Base-by-base conservation (phyloP, 768 basidiomycete genomes). In the Boletellus sp. region DNA sequence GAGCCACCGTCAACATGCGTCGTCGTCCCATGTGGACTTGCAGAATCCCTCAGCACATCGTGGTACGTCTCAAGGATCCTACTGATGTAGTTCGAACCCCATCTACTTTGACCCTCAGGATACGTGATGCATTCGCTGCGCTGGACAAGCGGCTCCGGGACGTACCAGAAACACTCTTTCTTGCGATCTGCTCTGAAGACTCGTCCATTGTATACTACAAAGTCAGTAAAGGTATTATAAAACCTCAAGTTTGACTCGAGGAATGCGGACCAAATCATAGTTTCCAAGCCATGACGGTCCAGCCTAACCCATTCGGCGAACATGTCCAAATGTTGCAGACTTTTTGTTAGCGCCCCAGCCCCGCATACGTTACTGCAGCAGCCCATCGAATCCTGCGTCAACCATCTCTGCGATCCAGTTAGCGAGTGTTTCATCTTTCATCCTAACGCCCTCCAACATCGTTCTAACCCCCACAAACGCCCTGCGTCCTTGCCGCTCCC, bases 131-230 rank as follows among this genome's bases (percentile, higher is more conserved):
- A 2, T 90, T 89, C 63, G 58, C 65, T 7, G 71, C 70, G 12
- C 69, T 88, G 12, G 67, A 66, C 16, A 31, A 20, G 23, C 50
- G 55, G 32, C 42, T 64, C 2, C 41, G 45, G 12, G 46, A 47
- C 10, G 11, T 47, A 10, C 75, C 76, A 12, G 64, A 72, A 34
- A 73, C 79, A 46, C 66, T 90, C 41, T 85, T 79, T 58, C 65
- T 91, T 26, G 89, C 84, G 12, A 84, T 90, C 48, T 83, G 81
- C 38, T 78, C 84, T 0, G 81, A 86, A 44, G 89, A 91, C 58
- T 83, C 89, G 11, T 90, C 89, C 9, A 84, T 86, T 40, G 89
- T 91, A 45, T 91, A 91, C 66, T 91, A 91, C 69, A 88, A 87
- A 59, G 74, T 91, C 51, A 85, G 83, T 61, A 74, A 77, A 43